phyloP scores from a whole-genome alignment of 805 yeast species.

The Schwanniomyces polymorphus region DNA sequence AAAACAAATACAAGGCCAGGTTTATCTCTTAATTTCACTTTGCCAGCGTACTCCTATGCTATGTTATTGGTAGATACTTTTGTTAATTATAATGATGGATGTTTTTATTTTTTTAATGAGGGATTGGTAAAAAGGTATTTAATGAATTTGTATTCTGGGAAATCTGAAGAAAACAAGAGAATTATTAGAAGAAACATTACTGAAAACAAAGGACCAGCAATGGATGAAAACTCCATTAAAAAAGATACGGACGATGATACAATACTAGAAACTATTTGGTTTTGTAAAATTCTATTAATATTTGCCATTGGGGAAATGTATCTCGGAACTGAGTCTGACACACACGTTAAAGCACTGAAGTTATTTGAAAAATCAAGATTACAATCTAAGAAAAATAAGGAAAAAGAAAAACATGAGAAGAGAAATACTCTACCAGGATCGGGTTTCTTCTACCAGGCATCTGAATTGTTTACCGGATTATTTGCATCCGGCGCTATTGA shows the following conservation, averaged over 20 bases:
- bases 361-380: slow-evolving; percentile 7
- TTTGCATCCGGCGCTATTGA: slow-evolving; percentile 81
- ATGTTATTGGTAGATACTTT: slow-evolving; percentile 73
- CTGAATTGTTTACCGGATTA: slow-evolving; percentile 73
- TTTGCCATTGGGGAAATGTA: slow-evolving; percentile 85
- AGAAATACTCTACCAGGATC: slow-evolving; percentile 68
- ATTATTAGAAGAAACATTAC: slow-evolving; percentile 36
- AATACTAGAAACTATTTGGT: slow-evolving; percentile 75
- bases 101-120: slow-evolving; percentile 82
- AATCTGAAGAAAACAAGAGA: slow-evolving; percentile 34
- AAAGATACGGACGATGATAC: slow-evolving; percentile 52
- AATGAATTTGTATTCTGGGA: slow-evolving; percentile 61
- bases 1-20: slow-evolving; percentile 70
- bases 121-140: slow-evolving; percentile 71
- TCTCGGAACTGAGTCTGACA: slow-evolving; percentile 68
- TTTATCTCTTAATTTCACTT: slow-evolving; percentile 64
- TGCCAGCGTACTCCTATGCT: slow-evolving; percentile 78
- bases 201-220: slow-evolving; percentile 21
- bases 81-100: slow-evolving; percentile 77
- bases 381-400: slow-evolving; percentile 11
- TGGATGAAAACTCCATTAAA: slow-evolving; percentile 41
- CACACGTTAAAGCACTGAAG: slow-evolving; percentile 48
- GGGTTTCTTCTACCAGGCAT: slow-evolving; percentile 74
- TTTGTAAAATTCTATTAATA: slow-evolving; percentile 69
- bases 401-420: slow-evolving; percentile 16